A percentile compares a stretch with the other conserved stretches of the same genome.
Evolutionary conservation across 108 stramenopile genomes (phyloP).

Genomic region (Cyclotella kingstonii): DNA sequence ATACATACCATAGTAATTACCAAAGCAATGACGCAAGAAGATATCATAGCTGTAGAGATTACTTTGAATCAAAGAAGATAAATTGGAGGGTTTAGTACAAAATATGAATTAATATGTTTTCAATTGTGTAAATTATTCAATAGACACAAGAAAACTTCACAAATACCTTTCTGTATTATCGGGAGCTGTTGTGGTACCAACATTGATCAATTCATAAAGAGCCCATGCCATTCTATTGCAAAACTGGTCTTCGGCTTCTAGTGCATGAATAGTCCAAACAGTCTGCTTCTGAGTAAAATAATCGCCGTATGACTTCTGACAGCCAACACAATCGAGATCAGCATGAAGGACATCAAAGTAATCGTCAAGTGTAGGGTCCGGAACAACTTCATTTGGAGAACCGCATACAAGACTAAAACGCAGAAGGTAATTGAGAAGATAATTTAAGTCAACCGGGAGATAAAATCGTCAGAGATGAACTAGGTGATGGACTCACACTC

Average conservation of each 20-base stretch:
- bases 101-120: too few relatives aligned
- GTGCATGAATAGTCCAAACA: slow-evolving; percentile 35
- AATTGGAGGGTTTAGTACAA: too few relatives aligned
- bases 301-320: slow-evolving; percentile 28
- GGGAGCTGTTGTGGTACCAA: slow-evolving; percentile 33
- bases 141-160: too few relatives aligned
- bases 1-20: slow-evolving; percentile 40
- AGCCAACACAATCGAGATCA: slow-evolving; percentile 39
- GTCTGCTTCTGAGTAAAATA: slow-evolving; percentile 41
- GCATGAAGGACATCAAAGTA: slow-evolving; percentile 30
- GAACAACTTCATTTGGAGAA: slow-evolving; percentile 51
- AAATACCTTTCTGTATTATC: slow-evolving; percentile 35
- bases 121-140: too few relatives aligned
- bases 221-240: slow-evolving; percentile 80
- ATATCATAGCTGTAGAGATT: slow-evolving; percentile 60
- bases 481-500: background rate
- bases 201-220: slow-evolving; percentile 59
- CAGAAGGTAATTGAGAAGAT: background rate
- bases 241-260: slow-evolving; percentile 47
- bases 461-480: too few relatives aligned
- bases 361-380: slow-evolving; percentile 43
- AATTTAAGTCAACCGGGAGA: too few relatives aligned
- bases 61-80: background rate
- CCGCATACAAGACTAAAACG: slow-evolving; percentile 44
- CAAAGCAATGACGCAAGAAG: slow-evolving; percentile 61